Evolutionary conservation across 805 yeast species (phyloP), one percentile per base, ranked within the genome.

Genomic region (Zygosaccharomyces siamensis): DNA sequence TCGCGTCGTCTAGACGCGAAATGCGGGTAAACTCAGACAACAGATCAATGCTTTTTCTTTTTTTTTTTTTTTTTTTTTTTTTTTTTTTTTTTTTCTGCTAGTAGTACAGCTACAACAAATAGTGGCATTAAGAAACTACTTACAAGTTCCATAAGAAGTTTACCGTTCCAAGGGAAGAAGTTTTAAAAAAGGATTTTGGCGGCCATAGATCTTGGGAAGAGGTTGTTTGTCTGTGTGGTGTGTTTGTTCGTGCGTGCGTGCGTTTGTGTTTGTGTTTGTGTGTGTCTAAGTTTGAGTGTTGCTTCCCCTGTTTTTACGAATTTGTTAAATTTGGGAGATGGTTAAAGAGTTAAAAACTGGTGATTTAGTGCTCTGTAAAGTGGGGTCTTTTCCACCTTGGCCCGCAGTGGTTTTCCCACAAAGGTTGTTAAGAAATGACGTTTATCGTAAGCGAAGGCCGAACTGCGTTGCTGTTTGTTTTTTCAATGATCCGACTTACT

Each of bases 361-460:
- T n/a, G 64, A 60, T 48, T 46, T 66, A 39, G 70, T 66, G 8
- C 51, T 66, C 32, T 66, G 68, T 47, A 66, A 65, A 49, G 70
- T 66, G 16, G 70, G 70, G 3, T 59, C 63, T 3, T 66, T 60
- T 40, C 66, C 66, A 3, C 68, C 68, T 7, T 66, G 70, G 70
- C 70, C 70, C 1, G 68, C 69, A 6, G 66, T 66, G 3, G 64
- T 66, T 3, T 61, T 62, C 27, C 70, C 70, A 8, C 66, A 62
- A 41, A 49, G 62, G 31, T 52, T 63, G 31, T 54, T 64, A n/a
- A 53, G 65, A 40, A 53, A 55, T 7, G 67, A 63, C 42, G 69
- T 66, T 3, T 58, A 58, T 35, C 54, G 57, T 4, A 58, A 61
- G 38, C 46, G 60, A 32, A 59, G 58, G 45, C 47, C 57, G 2